phyloP scores from a whole-genome alignment of 1,284 basidiomycete species.

The Sphaerobolus stellatus region DNA sequence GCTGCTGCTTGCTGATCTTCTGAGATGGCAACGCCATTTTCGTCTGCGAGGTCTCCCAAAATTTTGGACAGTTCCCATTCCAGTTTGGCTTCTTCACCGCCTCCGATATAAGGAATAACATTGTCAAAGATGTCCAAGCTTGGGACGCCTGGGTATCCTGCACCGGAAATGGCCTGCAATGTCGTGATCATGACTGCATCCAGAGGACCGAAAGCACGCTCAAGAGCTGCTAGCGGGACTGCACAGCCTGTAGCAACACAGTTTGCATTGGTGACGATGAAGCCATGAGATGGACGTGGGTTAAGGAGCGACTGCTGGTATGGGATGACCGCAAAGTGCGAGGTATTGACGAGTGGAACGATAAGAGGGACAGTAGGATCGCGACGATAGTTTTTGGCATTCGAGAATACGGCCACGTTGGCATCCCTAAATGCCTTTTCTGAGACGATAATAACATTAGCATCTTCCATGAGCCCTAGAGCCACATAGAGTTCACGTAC shows the following conservation, averaged over 20 bases:
- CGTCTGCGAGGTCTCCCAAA: constrained; percentile 75
- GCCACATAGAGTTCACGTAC: constrained; percentile 47
- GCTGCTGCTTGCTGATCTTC: constrained; percentile 41
- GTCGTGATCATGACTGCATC: constrained; percentile 91
- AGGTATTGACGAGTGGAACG: constrained; percentile 94
- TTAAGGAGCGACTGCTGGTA: constrained; percentile 75
- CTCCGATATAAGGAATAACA: constrained; percentile 90
- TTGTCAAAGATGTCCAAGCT: constrained; percentile 95
- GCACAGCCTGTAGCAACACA: constrained; percentile 96
- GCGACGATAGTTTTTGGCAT: constrained; percentile 95
- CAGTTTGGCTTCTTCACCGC: constrained; percentile 97
- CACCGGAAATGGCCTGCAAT: constrained; percentile 97
- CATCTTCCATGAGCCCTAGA: too few species aligned
- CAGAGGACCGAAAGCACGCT: constrained; percentile 90
- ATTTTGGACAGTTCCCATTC: constrained; percentile 99
- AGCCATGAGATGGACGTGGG: constrained; percentile 80
- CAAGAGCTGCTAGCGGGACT: constrained; percentile 90
- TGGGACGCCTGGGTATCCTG: constrained; percentile 93
- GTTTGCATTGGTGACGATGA: constrained; percentile 98
- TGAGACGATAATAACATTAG: constrained; percentile 33
- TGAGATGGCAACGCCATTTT: constrained; percentile 36
- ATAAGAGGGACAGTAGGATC: constrained; percentile 96
- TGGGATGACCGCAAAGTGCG: constrained; percentile 82
- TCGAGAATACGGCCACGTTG: constrained; percentile 93
- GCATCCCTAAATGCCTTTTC: constrained; percentile 87